Conservation (phyloP, 2,329 filamentous ascomycete genomes). For the Macrophomina pseudophaseolina region DNA sequence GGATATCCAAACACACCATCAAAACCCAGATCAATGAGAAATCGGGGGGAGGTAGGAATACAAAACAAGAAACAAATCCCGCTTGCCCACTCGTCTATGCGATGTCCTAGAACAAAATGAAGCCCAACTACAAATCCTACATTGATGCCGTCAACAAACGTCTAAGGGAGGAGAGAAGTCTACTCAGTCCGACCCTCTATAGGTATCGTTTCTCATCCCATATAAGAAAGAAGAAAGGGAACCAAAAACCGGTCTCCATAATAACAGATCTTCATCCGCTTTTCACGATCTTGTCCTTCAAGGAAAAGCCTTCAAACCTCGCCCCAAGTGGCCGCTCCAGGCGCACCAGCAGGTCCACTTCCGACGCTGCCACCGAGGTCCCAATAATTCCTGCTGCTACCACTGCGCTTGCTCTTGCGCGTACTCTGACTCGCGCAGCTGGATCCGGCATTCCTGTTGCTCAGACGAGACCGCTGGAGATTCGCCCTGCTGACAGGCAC, state of each 20-base stretch:
- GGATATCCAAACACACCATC: not conserved
- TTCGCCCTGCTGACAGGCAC: slow-evolving; percentile 30
- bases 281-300: not conserved
- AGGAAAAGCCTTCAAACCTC: not conserved
- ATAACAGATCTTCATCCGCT: slow-evolving; percentile 14
- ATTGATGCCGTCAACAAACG: not conserved
- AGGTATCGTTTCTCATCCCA: not conserved
- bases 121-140: not conserved
- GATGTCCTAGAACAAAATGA: not conserved
- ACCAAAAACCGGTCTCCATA: not conserved
- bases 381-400: slow-evolving; percentile 87
- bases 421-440: slow-evolving; percentile 91
- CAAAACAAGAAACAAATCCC: not conserved
- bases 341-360: slow-evolving; percentile 51
- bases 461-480: slow-evolving; percentile 16
- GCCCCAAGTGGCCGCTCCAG: slow-evolving; percentile 11
- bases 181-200: slow-evolving; percentile 8
- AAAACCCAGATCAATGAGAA: not conserved
- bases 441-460: slow-evolving; percentile 19
- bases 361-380: slow-evolving; percentile 83
- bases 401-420: slow-evolving; percentile 70
- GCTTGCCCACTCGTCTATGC: slow-evolving; percentile 13
- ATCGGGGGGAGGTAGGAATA: not conserved
- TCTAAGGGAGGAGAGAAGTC: slow-evolving; percentile 12
- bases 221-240: not conserved